Percentiles rank a stretch among this genome's conserved stretches.
phyloP scores from a whole-genome alignment of 208 protist genomes.

The Acanthamoeba comandoni region DNA sequence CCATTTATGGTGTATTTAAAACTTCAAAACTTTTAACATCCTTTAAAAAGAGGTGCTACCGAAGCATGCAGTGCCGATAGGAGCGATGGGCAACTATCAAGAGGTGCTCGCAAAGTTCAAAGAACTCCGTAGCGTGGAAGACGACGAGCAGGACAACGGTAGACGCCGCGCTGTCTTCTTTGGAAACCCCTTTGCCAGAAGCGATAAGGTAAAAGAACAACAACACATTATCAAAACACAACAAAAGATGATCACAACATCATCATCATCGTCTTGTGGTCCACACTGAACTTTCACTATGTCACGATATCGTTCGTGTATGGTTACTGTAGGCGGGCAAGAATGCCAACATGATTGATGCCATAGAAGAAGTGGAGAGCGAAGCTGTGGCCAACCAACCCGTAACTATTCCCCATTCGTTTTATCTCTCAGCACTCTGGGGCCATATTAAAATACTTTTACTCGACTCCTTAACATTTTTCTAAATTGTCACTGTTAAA shows the following conservation, averaged over 20 bases:
- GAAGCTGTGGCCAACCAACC: not conserved
- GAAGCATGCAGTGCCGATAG: constrained; percentile 28
- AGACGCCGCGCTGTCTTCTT: constrained; percentile 19
- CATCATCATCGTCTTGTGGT: too few relatives aligned
- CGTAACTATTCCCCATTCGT: too few relatives aligned
- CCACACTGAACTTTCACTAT: too few relatives aligned
- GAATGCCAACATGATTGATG: constrained; percentile 48
- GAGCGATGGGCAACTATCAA: constrained; percentile 41
- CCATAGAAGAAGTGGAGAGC: not conserved
- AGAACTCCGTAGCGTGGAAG: not conserved
- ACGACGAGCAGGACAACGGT: not conserved
- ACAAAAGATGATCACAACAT: too few relatives aligned
- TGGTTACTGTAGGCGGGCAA: constrained; percentile 1
- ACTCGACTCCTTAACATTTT: too few relatives aligned
- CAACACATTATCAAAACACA: too few relatives aligned
- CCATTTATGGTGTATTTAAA: not conserved
- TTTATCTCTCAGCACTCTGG: too few relatives aligned
- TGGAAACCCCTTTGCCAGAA: constrained; percentile 15
- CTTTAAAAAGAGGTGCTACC: not conserved
- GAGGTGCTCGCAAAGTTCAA: not conserved
- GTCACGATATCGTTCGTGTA: not conserved
- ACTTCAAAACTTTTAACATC: not conserved
- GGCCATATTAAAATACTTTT: too few relatives aligned
- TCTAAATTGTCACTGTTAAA: too few relatives aligned
- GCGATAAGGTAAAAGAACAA: constrained; percentile 21